Base-by-base conservation (phyloP, 2,329 filamentous ascomycete species). In the Tolypocladium sp. region DNA sequence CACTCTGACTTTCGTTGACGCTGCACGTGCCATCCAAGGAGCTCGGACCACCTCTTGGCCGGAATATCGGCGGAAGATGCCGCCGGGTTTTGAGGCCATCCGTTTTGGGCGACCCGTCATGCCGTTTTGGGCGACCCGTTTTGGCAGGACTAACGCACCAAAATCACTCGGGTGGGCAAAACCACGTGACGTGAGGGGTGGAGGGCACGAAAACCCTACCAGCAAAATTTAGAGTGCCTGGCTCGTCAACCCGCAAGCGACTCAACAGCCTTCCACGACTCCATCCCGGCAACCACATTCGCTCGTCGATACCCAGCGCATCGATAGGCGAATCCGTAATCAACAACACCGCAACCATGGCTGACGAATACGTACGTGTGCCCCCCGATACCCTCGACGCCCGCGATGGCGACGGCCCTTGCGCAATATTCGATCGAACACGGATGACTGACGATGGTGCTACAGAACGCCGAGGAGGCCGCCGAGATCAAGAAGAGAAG, bases 401-500 rank as follows among this genome's bases (percentile, higher is more conserved):
- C 68, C 61, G 68, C 65, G 69, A 69, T 68, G 63, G 65, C 68
- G 27, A 55, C 20, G 65, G 57, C 64, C 64, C 64, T 67, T 38
- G 52, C n/a, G n/a, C 40, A 27, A 17, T 35, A 25, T 33, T 22
- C 37, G 42, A 59, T 10, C 33, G 53, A 59, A 25, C n/a, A 12
- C 56, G 57, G 64, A 58, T 65, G 59, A 63, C 74, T 74, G 64
- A 74, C 70, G 61, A 65, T 62, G 63, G 57, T 53, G 58, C 61
- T 62, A 71, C 73, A 96, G 92, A 93, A 97, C 84, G 88, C 92
- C 79, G 92, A 95, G 85, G 91, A 94, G 86, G 93, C 93, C 82
- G 93, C 92, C 78, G 94, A 97, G 90, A 84, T 99, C 82, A 99
- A 97, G 92, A 96, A 91, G 87, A 96, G 89, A 85, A 96, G 94